These are phyloP conservation scores for Zelopaecilomyces penicillatus DNA, from an alignment of 2,329 filamentous ascomycete species.

Conservation along the genomic window DNA sequence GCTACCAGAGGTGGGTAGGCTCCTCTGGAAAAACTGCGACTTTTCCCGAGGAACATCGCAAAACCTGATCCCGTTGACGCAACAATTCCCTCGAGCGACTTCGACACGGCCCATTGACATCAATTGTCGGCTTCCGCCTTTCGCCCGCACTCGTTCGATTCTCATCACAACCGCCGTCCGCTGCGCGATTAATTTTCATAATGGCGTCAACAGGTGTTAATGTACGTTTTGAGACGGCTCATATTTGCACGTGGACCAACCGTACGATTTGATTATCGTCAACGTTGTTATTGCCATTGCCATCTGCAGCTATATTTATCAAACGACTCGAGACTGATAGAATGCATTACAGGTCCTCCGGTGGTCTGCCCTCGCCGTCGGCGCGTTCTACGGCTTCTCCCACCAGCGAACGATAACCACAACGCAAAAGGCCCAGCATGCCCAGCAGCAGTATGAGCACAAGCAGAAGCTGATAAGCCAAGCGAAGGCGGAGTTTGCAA, in stretches of 20 bases:
- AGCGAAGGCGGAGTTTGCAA: constrained; percentile 84
- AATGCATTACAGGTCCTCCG: constrained; percentile 68
- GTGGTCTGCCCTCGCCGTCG: constrained; percentile 86
- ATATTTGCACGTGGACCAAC: constrained; percentile 6
- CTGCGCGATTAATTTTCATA: constrained; percentile 34
- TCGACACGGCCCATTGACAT: constrained; percentile 37
- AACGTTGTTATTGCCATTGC: constrained; percentile 6
- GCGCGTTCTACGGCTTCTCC: constrained; percentile 91
- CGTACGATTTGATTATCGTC: not conserved
- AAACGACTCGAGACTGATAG: constrained; percentile 18
- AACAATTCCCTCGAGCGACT: constrained; percentile 32
- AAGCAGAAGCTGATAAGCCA: constrained; percentile 87
- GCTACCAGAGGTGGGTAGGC: constrained; percentile 21
- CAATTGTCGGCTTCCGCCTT: constrained; percentile 29
- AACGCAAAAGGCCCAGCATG: constrained; percentile 59
- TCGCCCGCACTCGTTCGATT: constrained; percentile 26
- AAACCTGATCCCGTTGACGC: constrained; percentile 31
- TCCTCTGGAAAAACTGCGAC: constrained; percentile 35
- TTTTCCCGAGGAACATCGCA: constrained; percentile 37
- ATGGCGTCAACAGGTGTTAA: constrained; percentile 65
- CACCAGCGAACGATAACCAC: constrained; percentile 78
- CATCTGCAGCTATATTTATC: constrained; percentile 7
- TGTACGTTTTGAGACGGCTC: constrained; percentile 35
- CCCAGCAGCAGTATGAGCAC: constrained; percentile 77
- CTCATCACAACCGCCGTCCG: constrained; percentile 31